phyloP scores from a whole-genome alignment of 495 filamentous ascomycete species.

The Penicillium fimorum region DNA sequence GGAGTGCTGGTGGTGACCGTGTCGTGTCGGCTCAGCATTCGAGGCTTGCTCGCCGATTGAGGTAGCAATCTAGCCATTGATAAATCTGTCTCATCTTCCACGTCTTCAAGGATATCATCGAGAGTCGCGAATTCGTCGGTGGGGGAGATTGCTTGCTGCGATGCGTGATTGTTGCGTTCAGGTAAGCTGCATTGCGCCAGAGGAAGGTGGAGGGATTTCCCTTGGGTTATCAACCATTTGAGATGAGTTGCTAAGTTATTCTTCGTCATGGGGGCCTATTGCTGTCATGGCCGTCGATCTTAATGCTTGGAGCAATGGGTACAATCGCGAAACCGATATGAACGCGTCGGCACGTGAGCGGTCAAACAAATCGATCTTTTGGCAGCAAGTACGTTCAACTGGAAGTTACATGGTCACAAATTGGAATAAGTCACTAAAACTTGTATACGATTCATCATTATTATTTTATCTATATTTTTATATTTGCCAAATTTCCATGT shows the following conservation, averaged over 20 bases:
- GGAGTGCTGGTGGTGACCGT: slow-evolving; percentile 15
- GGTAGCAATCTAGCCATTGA: slow-evolving; percentile 59
- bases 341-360: slow-evolving; percentile 36
- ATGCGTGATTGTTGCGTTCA: slow-evolving; percentile 17
- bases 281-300: slow-evolving; percentile 30
- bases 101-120: slow-evolving; percentile 28
- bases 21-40: slow-evolving; percentile 40
- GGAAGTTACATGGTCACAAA: neutral
- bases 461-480: neutral
- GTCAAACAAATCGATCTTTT: slow-evolving; percentile 19
- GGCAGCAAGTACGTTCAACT: neutral
- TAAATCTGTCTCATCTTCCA: slow-evolving; percentile 29
- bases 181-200: slow-evolving; percentile 29
- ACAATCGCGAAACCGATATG: slow-evolving; percentile 21
- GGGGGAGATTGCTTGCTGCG: slow-evolving; percentile 20
- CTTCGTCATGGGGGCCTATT: slow-evolving; percentile 50
- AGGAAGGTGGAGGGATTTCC: slow-evolving; percentile 35
- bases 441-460: too few species aligned
- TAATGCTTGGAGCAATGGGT: slow-evolving; percentile 12
- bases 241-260: slow-evolving; percentile 50
- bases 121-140: slow-evolving; percentile 20
- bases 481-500: neutral
- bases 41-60: slow-evolving; percentile 51
- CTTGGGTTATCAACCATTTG: slow-evolving; percentile 50
- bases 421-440: neutral